Conservation (phyloP, 129 eudicot species). For the Daucus carota region DH1_v3.0 NC_030388.2:32687001-32687500, state of each 20-base stretch:
- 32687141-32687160: slow-evolving; percentile 93
- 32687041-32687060: slow-evolving; percentile 83
- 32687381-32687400: slow-evolving; percentile 58
- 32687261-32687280: slow-evolving; percentile 11
- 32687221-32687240: slow-evolving; percentile 44
- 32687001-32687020: slow-evolving; percentile 58
- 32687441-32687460: slow-evolving; percentile 83
- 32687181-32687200: slow-evolving; percentile 91
- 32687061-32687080: slow-evolving; percentile 95
- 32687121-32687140: slow-evolving; percentile 54
- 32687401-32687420: slow-evolving; percentile 60
- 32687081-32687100: slow-evolving; percentile 96
- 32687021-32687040: slow-evolving; percentile 47
- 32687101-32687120: slow-evolving; percentile 54
- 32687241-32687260: slow-evolving; percentile 9
- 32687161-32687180: slow-evolving; percentile 77
- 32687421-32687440: slow-evolving; percentile 70
- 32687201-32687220: slow-evolving; percentile 62
- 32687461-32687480: slow-evolving; percentile 35
- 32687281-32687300: slow-evolving; percentile 18
- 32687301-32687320: slow-evolving; percentile 51
- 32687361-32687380: slow-evolving; percentile 53
- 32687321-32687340: slow-evolving; percentile 81
- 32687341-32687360: slow-evolving; percentile 84
- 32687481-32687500: slow-evolving; percentile 2